phyloP scores from a whole-genome alignment of 2,329 filamentous ascomycete genomes.

The Leptographium wingfieldii region DNA sequence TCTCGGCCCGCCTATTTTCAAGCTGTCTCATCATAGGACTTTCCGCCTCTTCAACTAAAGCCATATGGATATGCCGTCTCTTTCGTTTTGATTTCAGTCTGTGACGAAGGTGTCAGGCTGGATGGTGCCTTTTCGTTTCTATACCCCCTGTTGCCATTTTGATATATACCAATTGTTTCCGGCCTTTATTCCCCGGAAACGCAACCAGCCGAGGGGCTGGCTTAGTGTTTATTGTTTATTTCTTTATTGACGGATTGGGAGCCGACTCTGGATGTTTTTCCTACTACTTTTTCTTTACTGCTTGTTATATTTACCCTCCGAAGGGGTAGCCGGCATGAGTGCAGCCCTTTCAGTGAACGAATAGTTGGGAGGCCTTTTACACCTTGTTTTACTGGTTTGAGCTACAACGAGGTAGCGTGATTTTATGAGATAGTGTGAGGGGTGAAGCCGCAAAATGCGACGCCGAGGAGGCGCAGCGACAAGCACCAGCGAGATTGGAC shows the following conservation, averaged over 20 bases:
- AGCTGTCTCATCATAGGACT: background rate
- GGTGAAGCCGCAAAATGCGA: no score
- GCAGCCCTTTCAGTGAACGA: no score
- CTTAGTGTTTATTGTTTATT: conserved; percentile 3
- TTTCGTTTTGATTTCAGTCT: background rate
- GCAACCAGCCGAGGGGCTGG: background rate
- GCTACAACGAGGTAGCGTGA: no score
- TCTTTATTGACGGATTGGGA: background rate
- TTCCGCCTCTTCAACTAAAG: background rate
- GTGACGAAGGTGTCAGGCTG: background rate
- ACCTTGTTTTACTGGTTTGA: background rate
- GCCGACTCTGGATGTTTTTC: background rate
- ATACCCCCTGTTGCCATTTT: background rate
- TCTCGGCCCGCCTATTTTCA: background rate
- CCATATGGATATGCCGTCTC: background rate
- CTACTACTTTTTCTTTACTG: background rate
- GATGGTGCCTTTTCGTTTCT: background rate
- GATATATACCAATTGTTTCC: background rate
- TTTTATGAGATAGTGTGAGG: no score
- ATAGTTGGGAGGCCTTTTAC: background rate
- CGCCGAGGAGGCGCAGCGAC: no score
- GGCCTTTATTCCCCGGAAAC: background rate
- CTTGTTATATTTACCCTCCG: background rate
- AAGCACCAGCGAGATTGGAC: no score
- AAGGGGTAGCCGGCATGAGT: background rate